These are phyloP conservation scores for Vitis hybrid DNA, from an alignment of 177 flowering plant genomes.

Conservation along the genomic window DNA sequence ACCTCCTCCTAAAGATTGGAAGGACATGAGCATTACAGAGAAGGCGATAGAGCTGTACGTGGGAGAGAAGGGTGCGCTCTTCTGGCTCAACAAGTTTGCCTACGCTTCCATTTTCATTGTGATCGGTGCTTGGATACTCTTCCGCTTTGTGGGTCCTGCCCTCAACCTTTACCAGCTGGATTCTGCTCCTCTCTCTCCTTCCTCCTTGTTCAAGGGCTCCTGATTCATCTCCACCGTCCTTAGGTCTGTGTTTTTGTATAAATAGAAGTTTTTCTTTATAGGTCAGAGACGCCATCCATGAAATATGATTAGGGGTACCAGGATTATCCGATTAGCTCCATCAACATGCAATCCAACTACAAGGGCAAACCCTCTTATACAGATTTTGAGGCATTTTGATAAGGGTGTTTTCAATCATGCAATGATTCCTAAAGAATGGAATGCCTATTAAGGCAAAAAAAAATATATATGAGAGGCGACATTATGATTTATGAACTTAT, in stretches of 20 bases:
- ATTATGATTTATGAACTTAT: not conserved
- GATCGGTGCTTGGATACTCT: constrained; percentile 84
- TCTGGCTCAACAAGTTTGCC: constrained; percentile 94
- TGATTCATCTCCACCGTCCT: not conserved
- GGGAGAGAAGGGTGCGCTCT: constrained; percentile 82
- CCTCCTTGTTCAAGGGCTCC: constrained; percentile 46
- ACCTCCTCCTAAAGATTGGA: constrained; percentile 61
- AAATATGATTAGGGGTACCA: no score
- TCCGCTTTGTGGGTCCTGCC: constrained; percentile 84
- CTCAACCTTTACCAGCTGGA: constrained; percentile 83
- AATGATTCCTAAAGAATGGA: not conserved
- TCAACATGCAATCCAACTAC: no score
- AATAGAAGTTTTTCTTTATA: no score
- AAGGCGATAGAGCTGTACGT: constrained; percentile 76
- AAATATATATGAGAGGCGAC: not conserved
- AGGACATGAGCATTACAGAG: constrained; percentile 67
- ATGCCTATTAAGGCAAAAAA: no score
- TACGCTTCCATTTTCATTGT: constrained; percentile 82
- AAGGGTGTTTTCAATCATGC: no score
- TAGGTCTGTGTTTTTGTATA: no score
- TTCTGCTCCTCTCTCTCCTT: constrained; percentile 60
- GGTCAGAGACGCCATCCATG: no score
- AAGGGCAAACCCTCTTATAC: no score
- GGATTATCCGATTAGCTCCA: no score
- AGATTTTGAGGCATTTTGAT: no score